phyloP scores from a whole-genome alignment of 2,329 filamentous ascomycete species.

The Huntiella bhutanensis region DNA sequence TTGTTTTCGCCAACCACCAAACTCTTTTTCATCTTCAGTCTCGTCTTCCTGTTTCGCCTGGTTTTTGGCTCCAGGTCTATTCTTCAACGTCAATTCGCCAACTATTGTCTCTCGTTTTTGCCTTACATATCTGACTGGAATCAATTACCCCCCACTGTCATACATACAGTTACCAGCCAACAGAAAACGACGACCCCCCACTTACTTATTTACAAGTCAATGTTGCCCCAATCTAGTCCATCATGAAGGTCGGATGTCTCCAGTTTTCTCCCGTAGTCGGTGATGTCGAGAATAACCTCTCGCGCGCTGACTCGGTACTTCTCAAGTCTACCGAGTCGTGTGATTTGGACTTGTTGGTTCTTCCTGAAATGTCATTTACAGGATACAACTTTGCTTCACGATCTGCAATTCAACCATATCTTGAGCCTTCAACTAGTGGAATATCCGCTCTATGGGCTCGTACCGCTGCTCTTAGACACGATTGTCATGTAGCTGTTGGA shows the following conservation, averaged over 20 bases:
- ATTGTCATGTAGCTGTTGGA: constrained; percentile 50
- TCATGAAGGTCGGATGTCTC: constrained; percentile 50
- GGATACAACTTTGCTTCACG: constrained; percentile 64
- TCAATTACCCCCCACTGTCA: neutral
- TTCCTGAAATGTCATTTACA: constrained; percentile 60
- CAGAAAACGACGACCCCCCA: neutral
- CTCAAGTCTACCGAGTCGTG: constrained; percentile 18
- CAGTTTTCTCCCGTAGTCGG: constrained; percentile 57
- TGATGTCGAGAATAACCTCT: constrained; percentile 50
- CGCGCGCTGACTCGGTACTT: constrained; percentile 46
- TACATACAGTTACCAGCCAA: neutral
- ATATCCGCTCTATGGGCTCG: constrained; percentile 54
- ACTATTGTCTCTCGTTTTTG: neutral
- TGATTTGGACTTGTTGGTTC: constrained; percentile 41
- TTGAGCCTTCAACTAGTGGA: constrained; percentile 48
- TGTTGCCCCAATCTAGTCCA: constrained; percentile 10
- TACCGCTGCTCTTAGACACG: constrained; percentile 42
- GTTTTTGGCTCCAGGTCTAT: neutral
- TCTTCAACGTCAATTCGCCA: neutral
- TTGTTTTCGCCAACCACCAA: too few relatives aligned
- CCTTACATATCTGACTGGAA: neutral
- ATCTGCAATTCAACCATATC: constrained; percentile 44
- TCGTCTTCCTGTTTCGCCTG: neutral
- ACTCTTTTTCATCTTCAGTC: neutral
- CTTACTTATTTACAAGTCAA: neutral